Evolutionary conservation across 805 yeast genomes (phyloP).

Genomic region (Saccharomycopsis javanensis): DNA sequence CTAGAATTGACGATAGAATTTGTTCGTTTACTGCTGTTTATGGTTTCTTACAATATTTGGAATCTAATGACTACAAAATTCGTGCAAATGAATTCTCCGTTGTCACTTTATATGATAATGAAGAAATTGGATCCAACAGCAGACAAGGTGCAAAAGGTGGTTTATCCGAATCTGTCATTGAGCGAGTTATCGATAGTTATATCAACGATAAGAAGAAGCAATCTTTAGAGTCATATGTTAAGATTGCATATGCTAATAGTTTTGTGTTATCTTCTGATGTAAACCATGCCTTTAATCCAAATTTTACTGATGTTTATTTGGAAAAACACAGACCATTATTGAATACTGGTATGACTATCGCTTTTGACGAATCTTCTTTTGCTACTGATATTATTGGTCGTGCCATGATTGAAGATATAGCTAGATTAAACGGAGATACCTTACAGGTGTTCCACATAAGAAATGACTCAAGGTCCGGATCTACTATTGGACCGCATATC

Average conservation of each 20-base stretch:
- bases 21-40: constrained; percentile 66
- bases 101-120: constrained; percentile 67
- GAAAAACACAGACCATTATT: constrained; percentile 75
- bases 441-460: constrained; percentile 80
- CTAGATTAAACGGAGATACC: constrained; percentile 50
- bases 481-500: constrained; percentile 74
- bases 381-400: constrained; percentile 71
- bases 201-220: constrained; percentile 22
- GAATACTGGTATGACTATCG: constrained; percentile 62
- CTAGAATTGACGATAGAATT: constrained; percentile 77
- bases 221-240: constrained; percentile 24
- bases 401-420: constrained; percentile 63
- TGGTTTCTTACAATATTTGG: constrained; percentile 43
- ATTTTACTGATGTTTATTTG: constrained; percentile 56
- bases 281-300: constrained; percentile 73
- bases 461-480: constrained; percentile 79
- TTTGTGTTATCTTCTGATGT: constrained; percentile 79
- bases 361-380: constrained; percentile 74
- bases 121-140: constrained; percentile 74
- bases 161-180: constrained; percentile 52
- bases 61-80: constrained; percentile 25
- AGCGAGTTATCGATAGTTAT: constrained; percentile 38
- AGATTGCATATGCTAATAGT: constrained; percentile 57
- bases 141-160: constrained; percentile 82
- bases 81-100: constrained; percentile 36